Conservation (phyloP, 2,329 filamentous ascomycete genomes). For the Dactylellina cionopaga region DNA sequence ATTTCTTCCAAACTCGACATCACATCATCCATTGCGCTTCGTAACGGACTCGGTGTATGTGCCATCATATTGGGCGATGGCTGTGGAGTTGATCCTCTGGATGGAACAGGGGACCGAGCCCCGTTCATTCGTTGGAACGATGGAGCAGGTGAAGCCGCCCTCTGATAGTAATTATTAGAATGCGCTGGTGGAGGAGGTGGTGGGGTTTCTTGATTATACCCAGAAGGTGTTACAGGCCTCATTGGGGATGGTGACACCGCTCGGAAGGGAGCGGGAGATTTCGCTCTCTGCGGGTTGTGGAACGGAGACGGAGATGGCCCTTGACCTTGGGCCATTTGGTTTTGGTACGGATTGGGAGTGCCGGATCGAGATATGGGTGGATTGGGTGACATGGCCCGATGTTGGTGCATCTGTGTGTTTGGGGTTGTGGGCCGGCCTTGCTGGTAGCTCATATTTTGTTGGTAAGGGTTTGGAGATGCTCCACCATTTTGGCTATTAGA, state of each 20-base stretch:
- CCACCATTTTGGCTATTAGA: slow-evolving; percentile 58
- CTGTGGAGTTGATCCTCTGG: slow-evolving; percentile 50
- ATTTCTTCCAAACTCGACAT: slow-evolving; percentile 95
- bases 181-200: slow-evolving; percentile 55
- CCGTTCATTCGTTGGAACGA: slow-evolving; percentile 47
- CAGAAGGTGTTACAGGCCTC: slow-evolving; percentile 40
- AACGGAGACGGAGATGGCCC: slow-evolving; percentile 46
- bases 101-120: slow-evolving; percentile 52
- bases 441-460: slow-evolving; percentile 37
- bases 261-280: slow-evolving; percentile 48
- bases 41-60: slow-evolving; percentile 84
- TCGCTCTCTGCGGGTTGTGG: slow-evolving; percentile 50
- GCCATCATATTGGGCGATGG: slow-evolving; percentile 54
- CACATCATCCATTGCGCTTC: slow-evolving; percentile 97
- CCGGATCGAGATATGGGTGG: slow-evolving; percentile 44
- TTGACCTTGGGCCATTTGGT: slow-evolving; percentile 31
- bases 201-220: slow-evolving; percentile 43
- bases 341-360: slow-evolving; percentile 48
- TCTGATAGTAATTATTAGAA: slow-evolving; percentile 47
- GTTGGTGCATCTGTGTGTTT: slow-evolving; percentile 37
- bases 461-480: slow-evolving; percentile 59
- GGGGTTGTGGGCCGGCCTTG: slow-evolving; percentile 38
- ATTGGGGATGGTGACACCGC: slow-evolving; percentile 50
- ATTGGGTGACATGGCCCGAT: slow-evolving; percentile 41
- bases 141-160: slow-evolving; percentile 40